Conservation (phyloP, 306 rosid species). For the Quercus alba region DNA sequence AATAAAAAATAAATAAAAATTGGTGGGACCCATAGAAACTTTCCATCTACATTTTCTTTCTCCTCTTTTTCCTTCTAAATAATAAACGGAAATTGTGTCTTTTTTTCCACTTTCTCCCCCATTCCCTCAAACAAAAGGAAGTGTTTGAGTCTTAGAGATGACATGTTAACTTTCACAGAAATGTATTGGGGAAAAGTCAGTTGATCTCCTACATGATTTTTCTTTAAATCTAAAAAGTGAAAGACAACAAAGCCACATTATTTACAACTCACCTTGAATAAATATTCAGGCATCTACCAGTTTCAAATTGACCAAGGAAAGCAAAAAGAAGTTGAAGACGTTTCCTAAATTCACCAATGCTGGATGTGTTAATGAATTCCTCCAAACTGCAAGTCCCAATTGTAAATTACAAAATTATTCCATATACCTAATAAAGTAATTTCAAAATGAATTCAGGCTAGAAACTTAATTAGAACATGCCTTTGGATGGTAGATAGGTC, state of each 20-base stretch:
- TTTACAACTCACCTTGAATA: conserved; percentile 45
- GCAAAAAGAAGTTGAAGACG: conserved; percentile 93
- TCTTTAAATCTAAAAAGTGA: background rate
- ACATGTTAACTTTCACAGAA: background rate
- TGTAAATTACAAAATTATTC: conserved; percentile 5
- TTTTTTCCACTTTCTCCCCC: too few relatives aligned
- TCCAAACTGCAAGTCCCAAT: conserved; percentile 60
- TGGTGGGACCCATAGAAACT: too few relatives aligned
- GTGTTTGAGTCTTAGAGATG: background rate
- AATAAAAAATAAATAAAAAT: too few relatives aligned
- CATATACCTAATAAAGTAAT: conserved; percentile 8
- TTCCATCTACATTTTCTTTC: too few relatives aligned
- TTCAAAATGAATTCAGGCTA: background rate
- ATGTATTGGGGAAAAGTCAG: background rate
- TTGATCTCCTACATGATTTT: background rate
- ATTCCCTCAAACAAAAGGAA: too few relatives aligned
- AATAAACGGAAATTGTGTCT: too few relatives aligned
- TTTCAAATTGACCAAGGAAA: conserved; percentile 73
- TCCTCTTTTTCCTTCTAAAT: too few relatives aligned
- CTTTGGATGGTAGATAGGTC: conserved; percentile 44
- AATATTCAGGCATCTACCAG: conserved; percentile 34
- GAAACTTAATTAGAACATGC: conserved; percentile 31
- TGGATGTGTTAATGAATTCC: conserved; percentile 79
- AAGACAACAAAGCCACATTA: conserved; percentile 1
- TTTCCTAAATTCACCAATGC: conserved; percentile 79